These are phyloP conservation scores for Backusella westeae DNA, from an alignment of 192 early-diverging fungal genomes.

Conservation along the genomic window DNA sequence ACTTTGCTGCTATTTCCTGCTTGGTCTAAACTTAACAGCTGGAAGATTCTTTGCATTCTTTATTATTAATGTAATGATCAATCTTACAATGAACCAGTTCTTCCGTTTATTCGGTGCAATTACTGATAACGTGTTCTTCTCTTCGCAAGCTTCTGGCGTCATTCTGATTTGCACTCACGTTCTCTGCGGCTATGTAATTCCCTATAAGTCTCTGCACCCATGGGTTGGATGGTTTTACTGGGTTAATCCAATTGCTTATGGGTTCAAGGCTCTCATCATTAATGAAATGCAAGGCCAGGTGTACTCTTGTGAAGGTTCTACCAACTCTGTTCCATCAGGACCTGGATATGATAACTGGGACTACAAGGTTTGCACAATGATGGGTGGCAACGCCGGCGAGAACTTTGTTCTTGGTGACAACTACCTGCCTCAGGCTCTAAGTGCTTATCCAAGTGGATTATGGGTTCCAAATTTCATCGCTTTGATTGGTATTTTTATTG, in stretches of 20 bases:
- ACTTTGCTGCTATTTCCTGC: constrained; percentile 59
- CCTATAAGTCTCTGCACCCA: constrained; percentile 56
- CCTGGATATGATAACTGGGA: constrained; percentile 33
- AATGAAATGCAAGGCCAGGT: constrained; percentile 59
- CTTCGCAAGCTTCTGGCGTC: constrained; percentile 50
- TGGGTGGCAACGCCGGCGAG: constrained; percentile 54
- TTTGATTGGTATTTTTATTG: constrained; percentile 45
- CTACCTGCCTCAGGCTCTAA: constrained; percentile 52
- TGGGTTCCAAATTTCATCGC: constrained; percentile 61
- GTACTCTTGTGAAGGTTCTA: constrained; percentile 32
- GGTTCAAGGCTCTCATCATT: constrained; percentile 59
- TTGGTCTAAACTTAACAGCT: constrained; percentile 48
- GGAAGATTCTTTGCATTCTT: constrained; percentile 59
- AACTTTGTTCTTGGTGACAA: constrained; percentile 55
- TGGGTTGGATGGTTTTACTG: constrained; percentile 68
- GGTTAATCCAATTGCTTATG: constrained; percentile 71
- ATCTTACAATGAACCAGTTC: constrained; percentile 54
- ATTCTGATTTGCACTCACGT: constrained; percentile 49
- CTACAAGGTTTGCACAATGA: constrained; percentile 58
- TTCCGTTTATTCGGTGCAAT: constrained; percentile 57
- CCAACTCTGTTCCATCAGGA: constrained; percentile 31
- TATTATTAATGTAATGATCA: constrained; percentile 51
- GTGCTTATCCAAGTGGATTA: constrained; percentile 52
- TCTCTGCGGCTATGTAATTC: constrained; percentile 62
- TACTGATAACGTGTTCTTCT: constrained; percentile 48